These are phyloP conservation scores for Cladosporium sp. DNA, from an alignment of 2,329 filamentous ascomycete genomes.

Conservation along the genomic window DNA sequence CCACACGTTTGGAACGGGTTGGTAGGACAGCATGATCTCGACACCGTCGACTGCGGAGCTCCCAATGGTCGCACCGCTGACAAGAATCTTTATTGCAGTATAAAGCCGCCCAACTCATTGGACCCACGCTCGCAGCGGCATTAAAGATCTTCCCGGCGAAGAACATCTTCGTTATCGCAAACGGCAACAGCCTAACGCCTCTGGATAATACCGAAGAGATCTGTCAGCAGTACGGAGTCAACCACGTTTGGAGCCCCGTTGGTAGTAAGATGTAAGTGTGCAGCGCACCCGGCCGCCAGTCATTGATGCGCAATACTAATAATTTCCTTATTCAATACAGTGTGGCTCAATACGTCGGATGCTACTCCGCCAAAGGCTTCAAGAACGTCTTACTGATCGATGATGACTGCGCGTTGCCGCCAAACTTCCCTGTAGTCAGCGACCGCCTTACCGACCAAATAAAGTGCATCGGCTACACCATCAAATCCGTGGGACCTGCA, in stretches of 20 bases:
- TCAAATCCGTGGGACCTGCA: constrained; percentile 39
- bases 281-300: background rate
- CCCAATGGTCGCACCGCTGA: background rate
- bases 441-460: constrained; percentile 45
- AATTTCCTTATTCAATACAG: background rate
- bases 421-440: constrained; percentile 50
- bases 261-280: constrained; percentile 46
- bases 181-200: constrained; percentile 50
- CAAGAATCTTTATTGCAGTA: constrained; percentile 32
- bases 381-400: constrained; percentile 52
- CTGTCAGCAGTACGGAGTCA: constrained; percentile 46
- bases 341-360: constrained; percentile 52
- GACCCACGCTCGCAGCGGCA: constrained; percentile 46
- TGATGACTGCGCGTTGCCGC: constrained; percentile 51
- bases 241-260: constrained; percentile 52
- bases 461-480: constrained; percentile 52
- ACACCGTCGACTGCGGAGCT: background rate
- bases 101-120: constrained; percentile 47
- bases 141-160: constrained; percentile 48
- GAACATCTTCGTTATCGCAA: constrained; percentile 46
- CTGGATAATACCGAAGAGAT: constrained; percentile 51
- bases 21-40: no score
- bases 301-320: background rate
- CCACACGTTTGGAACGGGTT: background rate
- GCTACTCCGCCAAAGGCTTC: constrained; percentile 48